Base-by-base conservation (phyloP, 1,284 basidiomycete genomes). In the Ganoderma sp. region DNA sequence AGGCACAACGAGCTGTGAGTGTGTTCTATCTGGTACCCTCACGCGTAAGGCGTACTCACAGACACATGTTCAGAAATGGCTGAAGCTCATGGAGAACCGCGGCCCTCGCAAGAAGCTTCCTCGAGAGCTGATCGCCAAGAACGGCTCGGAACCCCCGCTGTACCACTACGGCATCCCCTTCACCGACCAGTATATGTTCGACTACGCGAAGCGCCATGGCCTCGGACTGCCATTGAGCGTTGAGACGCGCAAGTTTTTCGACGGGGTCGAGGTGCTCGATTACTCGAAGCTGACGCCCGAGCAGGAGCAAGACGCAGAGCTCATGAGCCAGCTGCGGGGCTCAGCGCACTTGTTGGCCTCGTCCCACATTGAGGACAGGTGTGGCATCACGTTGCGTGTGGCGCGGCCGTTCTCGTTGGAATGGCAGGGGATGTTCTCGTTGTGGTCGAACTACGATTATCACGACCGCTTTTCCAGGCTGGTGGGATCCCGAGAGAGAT, bases 81-180 rank as follows among this genome's bases (percentile, higher is more conserved):
- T 9, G 9, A 25, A 22, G 25, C 22, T 50, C 22, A 25, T 50
- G 22, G 22, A 50, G 9, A 14, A 50, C 12, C 48, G 22, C 22
- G 10, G 22, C 25, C 48, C 48, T 25, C 10, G 8, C 1, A 50
- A 50, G 48, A 50, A 25, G 48, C 48, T 50, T 50, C 48, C 22
- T 2, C 48, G 48, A 4, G 22, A 50, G 22, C 0, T 50, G 48
- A 3, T 50, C 22, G 10, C 48, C 10, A 50, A 19, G 48, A 12
- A 50, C 22, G 48, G 48, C 22, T 10, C 22, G 48, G 25, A 50
- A 10, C 22, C 48, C 10, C 48, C 48, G 1, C 48, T 50, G 10
- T 50, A 50, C 22, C 48, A 50, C n/a, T 50, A 50, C 48, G 22
- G 48, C 22, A 50, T 50, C n/a, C 48, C 48, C 22, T 50, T 50